phyloP scores from a whole-genome alignment of 257 asterid genomes.

The Salvia rosmarinus region DNA sequence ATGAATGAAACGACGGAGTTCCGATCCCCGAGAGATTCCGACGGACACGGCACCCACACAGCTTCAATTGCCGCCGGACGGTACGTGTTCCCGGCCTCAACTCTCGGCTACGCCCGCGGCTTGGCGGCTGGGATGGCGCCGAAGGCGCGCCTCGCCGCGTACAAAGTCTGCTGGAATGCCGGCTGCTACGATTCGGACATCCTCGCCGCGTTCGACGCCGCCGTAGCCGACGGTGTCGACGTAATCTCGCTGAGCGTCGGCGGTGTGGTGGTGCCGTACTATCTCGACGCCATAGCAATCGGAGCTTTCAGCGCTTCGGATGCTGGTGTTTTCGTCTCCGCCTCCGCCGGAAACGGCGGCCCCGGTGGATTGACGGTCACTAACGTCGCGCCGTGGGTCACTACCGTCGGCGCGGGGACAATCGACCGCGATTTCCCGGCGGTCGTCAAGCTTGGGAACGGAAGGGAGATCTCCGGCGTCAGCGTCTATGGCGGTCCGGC shows the following conservation, averaged over 20 bases:
- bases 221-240: slow-evolving; percentile 87
- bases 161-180: slow-evolving; percentile 83
- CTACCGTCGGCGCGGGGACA: slow-evolving; percentile 88
- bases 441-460: slow-evolving; percentile 73
- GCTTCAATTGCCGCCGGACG: slow-evolving; percentile 98
- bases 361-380: slow-evolving; percentile 85
- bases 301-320: slow-evolving; percentile 75
- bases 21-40: slow-evolving; percentile 81
- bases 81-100: slow-evolving; percentile 79
- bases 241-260: slow-evolving; percentile 86
- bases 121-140: slow-evolving; percentile 98
- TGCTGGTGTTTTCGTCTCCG: slow-evolving; percentile 78
- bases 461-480: slow-evolving; percentile 57
- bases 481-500: slow-evolving; percentile 81
- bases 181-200: slow-evolving; percentile 93
- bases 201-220: slow-evolving; percentile 85
- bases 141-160: slow-evolving; percentile 83
- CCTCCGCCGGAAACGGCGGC: slow-evolving; percentile 92
- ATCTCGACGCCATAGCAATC: slow-evolving; percentile 79
- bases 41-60: slow-evolving; percentile 96
- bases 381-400: slow-evolving; percentile 90
- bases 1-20: slow-evolving; percentile 73
- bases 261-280: slow-evolving; percentile 83
- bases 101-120: slow-evolving; percentile 86
- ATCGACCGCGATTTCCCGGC: slow-evolving; percentile 92